Evolutionary conservation across 306 rosid species (phyloP).

Genomic region (Trifolium pratense): DNA sequence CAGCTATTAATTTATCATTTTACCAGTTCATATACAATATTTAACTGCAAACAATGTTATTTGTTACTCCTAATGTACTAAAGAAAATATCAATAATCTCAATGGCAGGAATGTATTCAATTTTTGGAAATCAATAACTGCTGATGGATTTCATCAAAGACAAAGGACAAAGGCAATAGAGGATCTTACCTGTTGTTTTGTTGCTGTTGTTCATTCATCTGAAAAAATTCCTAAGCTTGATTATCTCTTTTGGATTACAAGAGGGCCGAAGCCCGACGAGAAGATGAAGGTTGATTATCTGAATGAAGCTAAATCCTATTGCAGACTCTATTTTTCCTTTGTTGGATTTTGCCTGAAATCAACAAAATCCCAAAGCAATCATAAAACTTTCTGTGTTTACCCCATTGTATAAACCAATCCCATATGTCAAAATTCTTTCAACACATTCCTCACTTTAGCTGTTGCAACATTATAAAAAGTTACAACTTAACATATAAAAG

Average conservation of each 20-base stretch:
- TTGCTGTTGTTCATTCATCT: constrained; percentile 26
- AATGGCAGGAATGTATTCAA: neutral
- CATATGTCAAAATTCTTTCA: constrained; percentile 25
- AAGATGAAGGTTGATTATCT: neutral
- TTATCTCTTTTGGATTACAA: neutral
- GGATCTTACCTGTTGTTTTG: constrained; percentile 44
- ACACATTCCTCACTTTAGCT: constrained; percentile 25
- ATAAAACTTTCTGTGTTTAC: constrained; percentile 23
- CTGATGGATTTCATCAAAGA: neutral
- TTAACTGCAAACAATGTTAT: neutral
- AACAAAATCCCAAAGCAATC: constrained; percentile 26
- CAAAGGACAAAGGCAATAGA: neutral
- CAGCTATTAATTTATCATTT: constrained; percentile 1
- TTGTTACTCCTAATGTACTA: neutral
- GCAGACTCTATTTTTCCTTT: neutral
- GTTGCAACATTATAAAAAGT: constrained; percentile 12
- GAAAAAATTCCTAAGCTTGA: constrained; percentile 26
- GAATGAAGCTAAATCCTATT: constrained; percentile 23
- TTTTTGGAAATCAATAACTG: constrained; percentile 10
- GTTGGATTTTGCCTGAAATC: constrained; percentile 27
- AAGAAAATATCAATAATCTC: constrained; percentile 15
- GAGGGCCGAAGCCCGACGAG: too few species aligned
- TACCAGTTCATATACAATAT: constrained; percentile 17
- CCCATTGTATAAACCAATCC: constrained; percentile 30
- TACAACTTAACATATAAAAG: constrained; percentile 20